Percentiles rank a stretch among this genome's conserved stretches.
Conservation (phyloP, 2,329 filamentous ascomycete genomes). For the Fusarium foetens region DNA sequence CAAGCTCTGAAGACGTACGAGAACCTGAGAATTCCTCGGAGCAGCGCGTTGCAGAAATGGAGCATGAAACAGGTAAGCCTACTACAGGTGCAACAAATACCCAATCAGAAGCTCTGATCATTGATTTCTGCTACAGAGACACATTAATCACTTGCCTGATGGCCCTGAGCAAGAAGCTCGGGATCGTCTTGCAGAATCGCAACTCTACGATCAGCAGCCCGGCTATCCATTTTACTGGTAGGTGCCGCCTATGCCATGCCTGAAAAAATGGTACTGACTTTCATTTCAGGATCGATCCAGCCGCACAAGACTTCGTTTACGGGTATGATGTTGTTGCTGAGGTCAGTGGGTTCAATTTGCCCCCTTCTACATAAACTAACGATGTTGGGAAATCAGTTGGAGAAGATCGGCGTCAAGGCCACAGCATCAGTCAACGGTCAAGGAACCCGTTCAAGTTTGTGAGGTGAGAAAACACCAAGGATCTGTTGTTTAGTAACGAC, state of each 20-base stretch:
- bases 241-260: accelerated
- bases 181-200: neutral
- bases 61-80: neutral
- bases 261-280: neutral
- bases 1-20: neutral
- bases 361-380: neutral
- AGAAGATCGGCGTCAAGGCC: neutral
- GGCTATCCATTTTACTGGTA: neutral
- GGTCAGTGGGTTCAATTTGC: neutral
- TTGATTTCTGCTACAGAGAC: neutral
- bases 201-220: neutral
- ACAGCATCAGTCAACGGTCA: neutral
- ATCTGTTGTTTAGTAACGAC: too few relatives aligned
- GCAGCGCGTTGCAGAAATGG: neutral
- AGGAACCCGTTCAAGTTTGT: neutral
- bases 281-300: neutral
- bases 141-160: neutral
- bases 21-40: neutral
- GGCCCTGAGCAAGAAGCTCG: neutral
- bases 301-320: neutral
- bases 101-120: neutral
- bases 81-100: accelerated
- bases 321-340: neutral
- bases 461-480: accelerated
- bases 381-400: neutral